Percentiles rank a stretch among this genome's conserved stretches.
Conservation (phyloP, 129 eudicot genomes). For the Glebionis coronaria region DNA sequence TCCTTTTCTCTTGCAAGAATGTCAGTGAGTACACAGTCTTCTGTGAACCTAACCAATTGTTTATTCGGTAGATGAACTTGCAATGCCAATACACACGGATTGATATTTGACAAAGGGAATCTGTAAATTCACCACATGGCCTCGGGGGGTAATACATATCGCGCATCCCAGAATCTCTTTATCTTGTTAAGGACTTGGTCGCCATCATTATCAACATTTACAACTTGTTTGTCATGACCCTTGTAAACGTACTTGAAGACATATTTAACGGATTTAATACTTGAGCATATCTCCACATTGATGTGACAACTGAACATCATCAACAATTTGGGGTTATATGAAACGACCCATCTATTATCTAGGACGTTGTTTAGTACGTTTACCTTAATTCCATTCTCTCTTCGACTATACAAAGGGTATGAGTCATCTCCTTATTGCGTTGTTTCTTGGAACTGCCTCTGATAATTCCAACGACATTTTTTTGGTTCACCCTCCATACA, state of each 20-base stretch:
- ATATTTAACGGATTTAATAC: not conserved
- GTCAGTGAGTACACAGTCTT: not conserved
- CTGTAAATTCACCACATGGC: not conserved
- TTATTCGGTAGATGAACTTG: not conserved
- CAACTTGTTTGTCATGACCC: not conserved
- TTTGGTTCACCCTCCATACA: too few relatives aligned
- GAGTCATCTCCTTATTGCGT: not conserved
- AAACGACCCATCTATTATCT: not conserved
- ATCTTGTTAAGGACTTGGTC: not conserved
- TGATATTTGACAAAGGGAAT: not conserved
- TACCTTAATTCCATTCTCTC: not conserved
- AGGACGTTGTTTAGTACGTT: not conserved
- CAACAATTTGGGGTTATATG: not conserved
- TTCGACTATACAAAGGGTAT: not conserved
- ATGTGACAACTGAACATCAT: not conserved
- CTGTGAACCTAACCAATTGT: not conserved
- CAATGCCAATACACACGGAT: not conserved
- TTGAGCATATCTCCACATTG: not conserved
- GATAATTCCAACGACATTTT: not conserved
- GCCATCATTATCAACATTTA: not conserved
- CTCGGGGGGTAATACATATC: not conserved
- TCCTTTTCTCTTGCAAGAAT: not conserved
- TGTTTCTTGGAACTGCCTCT: not conserved
- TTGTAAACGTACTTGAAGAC: not conserved
- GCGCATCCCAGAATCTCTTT: not conserved